Conservation (phyloP, 164 flowering plant genomes). For the Warburgia ugandensis region DNA sequence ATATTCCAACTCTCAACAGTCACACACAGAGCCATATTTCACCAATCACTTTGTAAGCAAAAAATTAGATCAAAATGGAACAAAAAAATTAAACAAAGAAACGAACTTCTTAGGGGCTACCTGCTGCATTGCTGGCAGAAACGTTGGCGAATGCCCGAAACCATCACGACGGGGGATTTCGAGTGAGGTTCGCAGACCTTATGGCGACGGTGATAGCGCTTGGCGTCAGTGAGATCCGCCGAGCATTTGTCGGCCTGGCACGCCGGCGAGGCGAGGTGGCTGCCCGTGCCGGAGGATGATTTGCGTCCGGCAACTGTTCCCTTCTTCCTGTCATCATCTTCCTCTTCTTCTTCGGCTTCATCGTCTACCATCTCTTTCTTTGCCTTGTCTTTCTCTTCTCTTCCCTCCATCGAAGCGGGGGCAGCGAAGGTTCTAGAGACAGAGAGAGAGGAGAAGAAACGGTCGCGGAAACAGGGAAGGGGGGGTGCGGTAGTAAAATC, state of each 20-base stretch:
- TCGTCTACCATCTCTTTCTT: constrained; percentile 19
- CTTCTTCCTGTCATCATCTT: constrained; percentile 29
- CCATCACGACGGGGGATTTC: constrained; percentile 52
- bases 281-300: constrained; percentile 18
- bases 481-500: no score
- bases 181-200: constrained; percentile 77
- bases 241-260: constrained; percentile 75
- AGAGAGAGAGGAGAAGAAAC: no score
- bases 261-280: constrained; percentile 14
- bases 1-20: no score
- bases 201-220: constrained; percentile 61
- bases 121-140: constrained; percentile 99
- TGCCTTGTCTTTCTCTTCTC: constrained; percentile 26
- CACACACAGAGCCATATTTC: background rate
- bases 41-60: background rate
- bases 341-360: constrained; percentile 29
- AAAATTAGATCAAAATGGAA: constrained; percentile 2
- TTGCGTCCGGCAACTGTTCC: constrained; percentile 14
- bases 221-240: constrained; percentile 47
- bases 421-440: no score
- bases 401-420: constrained; percentile 22
- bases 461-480: no score
- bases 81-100: constrained; percentile 3
- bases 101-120: constrained; percentile 19
- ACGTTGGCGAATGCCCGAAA: constrained; percentile 52